Percentiles rank a stretch among this genome's conserved stretches.
phyloP scores from a whole-genome alignment of 768 basidiomycete genomes.

The Leccinum obscurum region DNA sequence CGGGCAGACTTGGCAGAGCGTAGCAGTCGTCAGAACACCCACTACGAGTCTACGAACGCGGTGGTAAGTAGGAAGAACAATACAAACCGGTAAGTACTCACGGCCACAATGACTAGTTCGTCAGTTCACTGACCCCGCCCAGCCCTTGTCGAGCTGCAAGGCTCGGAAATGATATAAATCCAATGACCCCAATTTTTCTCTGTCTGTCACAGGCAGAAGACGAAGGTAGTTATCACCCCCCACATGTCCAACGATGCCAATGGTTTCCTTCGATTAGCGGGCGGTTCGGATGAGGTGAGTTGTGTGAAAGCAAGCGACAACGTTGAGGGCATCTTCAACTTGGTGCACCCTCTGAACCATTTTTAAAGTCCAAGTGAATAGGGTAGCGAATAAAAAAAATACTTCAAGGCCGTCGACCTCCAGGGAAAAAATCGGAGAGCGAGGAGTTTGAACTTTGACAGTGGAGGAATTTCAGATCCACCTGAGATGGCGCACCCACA shows the following conservation, averaged over 20 bases:
- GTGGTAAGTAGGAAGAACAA: neutral
- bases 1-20: slow-evolving; percentile 1
- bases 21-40: neutral
- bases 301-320: neutral
- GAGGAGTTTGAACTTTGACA: neutral
- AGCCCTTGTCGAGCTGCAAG: neutral
- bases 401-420: neutral
- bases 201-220: neutral
- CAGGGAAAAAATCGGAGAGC: neutral
- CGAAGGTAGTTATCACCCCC: neutral
- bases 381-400: neutral
- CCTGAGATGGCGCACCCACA: too few relatives aligned
- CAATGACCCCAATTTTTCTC: neutral
- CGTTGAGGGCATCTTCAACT: neutral
- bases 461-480: neutral
- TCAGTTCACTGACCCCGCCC: neutral
- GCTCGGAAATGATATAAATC: too few relatives aligned
- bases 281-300: neutral
- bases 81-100: neutral
- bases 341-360: neutral
- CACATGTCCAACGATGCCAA: neutral
- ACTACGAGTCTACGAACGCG: neutral
- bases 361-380: neutral
- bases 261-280: neutral
- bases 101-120: neutral